Percentiles rank a stretch among this genome's conserved stretches.
phyloP scores from a whole-genome alignment of 441 rosid species.

The Populus trichocarpa region DNA sequence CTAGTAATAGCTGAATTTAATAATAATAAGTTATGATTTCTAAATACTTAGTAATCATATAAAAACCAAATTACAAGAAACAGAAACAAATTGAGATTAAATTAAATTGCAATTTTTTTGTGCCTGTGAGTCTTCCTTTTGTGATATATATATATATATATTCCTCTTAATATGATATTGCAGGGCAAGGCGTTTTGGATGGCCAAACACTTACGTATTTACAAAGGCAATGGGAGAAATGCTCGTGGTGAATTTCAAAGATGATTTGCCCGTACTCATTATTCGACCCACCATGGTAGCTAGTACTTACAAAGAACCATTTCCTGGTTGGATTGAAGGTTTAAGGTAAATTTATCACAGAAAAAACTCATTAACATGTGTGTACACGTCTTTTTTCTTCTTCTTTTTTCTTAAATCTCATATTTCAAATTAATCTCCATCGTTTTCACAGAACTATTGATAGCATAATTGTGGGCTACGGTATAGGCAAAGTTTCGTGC shows the following conservation, averaged over 20 bases:
- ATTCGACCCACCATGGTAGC: constrained; percentile 44
- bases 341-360: constrained; percentile 23
- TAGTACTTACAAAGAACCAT: constrained; percentile 49
- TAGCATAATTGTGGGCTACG: constrained; percentile 63
- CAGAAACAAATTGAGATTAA: no score
- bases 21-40: no score
- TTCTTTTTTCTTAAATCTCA: background rate
- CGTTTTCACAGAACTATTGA: constrained; percentile 63
- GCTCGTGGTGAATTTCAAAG: constrained; percentile 26
- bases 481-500: constrained; percentile 60
- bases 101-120: no score
- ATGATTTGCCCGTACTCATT: constrained; percentile 25
- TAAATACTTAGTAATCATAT: no score
- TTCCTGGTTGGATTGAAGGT: constrained; percentile 56
- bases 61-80: no score
- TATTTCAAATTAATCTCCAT: background rate
- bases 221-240: constrained; percentile 64
- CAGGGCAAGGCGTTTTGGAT: constrained; percentile 49
- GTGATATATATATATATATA: no score
- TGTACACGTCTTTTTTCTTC: no score
- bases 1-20: no score
- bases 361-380: no score
- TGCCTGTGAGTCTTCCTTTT: no score
- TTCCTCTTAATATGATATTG: background rate
- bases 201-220: constrained; percentile 60